Conservation (phyloP, 805 yeast genomes). For the Starmerella stigmatis region DNA sequence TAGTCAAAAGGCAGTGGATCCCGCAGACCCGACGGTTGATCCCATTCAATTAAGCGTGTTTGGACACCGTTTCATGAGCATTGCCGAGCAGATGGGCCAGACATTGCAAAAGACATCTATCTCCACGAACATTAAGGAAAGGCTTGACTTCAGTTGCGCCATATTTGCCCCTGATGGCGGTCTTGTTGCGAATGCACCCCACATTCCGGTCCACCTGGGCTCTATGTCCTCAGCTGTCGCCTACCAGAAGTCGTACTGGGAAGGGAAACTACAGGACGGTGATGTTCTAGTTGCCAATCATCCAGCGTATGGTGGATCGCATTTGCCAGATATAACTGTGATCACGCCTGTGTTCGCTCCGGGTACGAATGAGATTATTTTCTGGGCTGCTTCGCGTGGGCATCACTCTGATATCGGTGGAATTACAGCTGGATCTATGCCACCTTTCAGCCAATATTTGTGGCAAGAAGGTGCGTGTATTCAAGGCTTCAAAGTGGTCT, state of each 20-base stretch:
- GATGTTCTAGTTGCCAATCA: slow-evolving; percentile 72
- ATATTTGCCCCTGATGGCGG: slow-evolving; percentile 67
- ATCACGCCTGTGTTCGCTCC: slow-evolving; percentile 75
- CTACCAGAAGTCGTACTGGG: slow-evolving; percentile 56
- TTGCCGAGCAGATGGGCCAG: slow-evolving; percentile 83
- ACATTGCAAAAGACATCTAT: slow-evolving; percentile 71
- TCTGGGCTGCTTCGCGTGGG: slow-evolving; percentile 88
- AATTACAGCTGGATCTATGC: slow-evolving; percentile 85
- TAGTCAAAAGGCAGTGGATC: background rate
- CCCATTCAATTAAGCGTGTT: slow-evolving; percentile 68
- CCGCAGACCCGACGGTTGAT: slow-evolving; percentile 35
- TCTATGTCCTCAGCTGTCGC: slow-evolving; percentile 75
- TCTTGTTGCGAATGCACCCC: slow-evolving; percentile 79
- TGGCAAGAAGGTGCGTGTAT: slow-evolving; percentile 91
- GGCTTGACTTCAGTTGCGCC: slow-evolving; percentile 79
- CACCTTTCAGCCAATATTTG: slow-evolving; percentile 75
- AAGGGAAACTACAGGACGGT: slow-evolving; percentile 52
- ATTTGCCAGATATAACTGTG: slow-evolving; percentile 82
- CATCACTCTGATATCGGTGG: slow-evolving; percentile 97
- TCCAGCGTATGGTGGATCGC: slow-evolving; percentile 79
- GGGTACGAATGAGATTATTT: slow-evolving; percentile 43
- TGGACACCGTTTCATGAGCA: slow-evolving; percentile 78
- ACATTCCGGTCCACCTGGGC: slow-evolving; percentile 77
- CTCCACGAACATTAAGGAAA: slow-evolving; percentile 72
- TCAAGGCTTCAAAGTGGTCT: slow-evolving; percentile 62